Base-by-base conservation (phyloP, 441 rosid genomes). In the Pelargonium fulgidum region DNA sequence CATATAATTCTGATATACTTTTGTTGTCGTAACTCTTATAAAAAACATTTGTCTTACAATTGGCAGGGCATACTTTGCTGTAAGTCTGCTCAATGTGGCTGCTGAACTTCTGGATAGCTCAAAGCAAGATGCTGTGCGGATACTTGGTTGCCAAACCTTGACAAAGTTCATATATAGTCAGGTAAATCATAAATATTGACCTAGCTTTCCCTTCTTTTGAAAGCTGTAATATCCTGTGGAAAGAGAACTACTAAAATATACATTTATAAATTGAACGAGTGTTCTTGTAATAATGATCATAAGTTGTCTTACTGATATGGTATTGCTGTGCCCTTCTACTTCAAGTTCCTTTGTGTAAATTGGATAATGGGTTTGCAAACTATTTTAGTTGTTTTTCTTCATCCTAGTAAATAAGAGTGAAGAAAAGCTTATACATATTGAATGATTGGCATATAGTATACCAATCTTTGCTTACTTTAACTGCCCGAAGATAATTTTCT, bases 121-220 rank as follows among this genome's bases (percentile, higher is more conserved):
- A 72, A 92, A 85, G 81, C 88, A 86, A 78, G 91, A 92, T 72
- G 71, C 86, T 68, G 61, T 82, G 3, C 79, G 73, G 72, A 87
- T 90, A 62, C 90, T 89, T 76, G 98, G 98, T 70, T 92, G 97
- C 84, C 91, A 92, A 79, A 92, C 95, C 66, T 72, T 95, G 81
- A 89, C 91, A 1, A 86, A 74, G 50, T 95, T 95, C 83, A 89
- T 95, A 73, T 87, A 86, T 77, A 84, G 84, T 75, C 98, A 92
- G 99, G 99, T 95, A 70, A n/a, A n/a, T n/a, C n/a, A n/a, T n/a
- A n/a, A 64, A 36, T 39, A 41, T 13, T 36, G 47, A 9, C 54
- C 33, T 52, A 36, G 20, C 24, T 56, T 24, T 62, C 14, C 36
- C 56, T 47, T 42, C 4, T 61, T 63, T 44, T 26, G 22, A 48